A percentile compares a stretch with the other conserved stretches of the same genome.
Evolutionary conservation across 768 basidiomycete species (phyloP).

Genomic region (Panus rudis): DNA sequence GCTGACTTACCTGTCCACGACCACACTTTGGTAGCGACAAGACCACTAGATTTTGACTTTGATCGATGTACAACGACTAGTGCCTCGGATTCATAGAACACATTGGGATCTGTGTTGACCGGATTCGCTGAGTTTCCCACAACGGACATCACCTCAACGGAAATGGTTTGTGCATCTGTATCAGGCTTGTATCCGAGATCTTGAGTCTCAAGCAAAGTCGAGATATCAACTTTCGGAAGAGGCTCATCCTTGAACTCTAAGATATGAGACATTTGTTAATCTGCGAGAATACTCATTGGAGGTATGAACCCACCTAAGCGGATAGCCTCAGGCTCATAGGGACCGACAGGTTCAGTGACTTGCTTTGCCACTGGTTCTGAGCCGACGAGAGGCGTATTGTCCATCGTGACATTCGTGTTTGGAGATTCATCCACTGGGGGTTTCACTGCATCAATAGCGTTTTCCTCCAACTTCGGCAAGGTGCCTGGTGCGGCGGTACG

Average conservation of each 20-base stretch:
- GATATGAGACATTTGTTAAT: no score
- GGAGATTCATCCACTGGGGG: no score
- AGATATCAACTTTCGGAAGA: conserved; percentile 43
- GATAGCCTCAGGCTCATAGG: not conserved
- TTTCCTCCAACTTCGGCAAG: no score
- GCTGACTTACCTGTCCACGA: conserved; percentile 63
- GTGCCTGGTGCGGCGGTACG: no score
- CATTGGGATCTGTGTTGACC: conserved; percentile 36
- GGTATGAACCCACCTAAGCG: conserved; percentile 1
- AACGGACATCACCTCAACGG: conserved; percentile 67
- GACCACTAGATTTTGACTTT: conserved; percentile 56
- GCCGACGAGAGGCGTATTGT: no score
- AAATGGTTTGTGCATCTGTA: conserved; percentile 46
- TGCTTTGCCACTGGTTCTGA: no score
- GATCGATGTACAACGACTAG: conserved; percentile 62
- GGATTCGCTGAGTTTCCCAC: conserved; percentile 41
- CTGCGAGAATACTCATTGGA: no score
- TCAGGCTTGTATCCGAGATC: conserved; percentile 20
- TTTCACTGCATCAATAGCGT: no score
- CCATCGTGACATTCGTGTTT: no score
- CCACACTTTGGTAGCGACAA: conserved; percentile 69
- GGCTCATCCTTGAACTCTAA: conserved; percentile 36
- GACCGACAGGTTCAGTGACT: no score
- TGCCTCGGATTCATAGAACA: conserved; percentile 73
- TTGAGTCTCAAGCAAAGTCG: conserved; percentile 32